Percentiles rank a stretch among this genome's conserved stretches.
Conservation (phyloP, 805 yeast species). For the Saturnispora halmiae region DNA sequence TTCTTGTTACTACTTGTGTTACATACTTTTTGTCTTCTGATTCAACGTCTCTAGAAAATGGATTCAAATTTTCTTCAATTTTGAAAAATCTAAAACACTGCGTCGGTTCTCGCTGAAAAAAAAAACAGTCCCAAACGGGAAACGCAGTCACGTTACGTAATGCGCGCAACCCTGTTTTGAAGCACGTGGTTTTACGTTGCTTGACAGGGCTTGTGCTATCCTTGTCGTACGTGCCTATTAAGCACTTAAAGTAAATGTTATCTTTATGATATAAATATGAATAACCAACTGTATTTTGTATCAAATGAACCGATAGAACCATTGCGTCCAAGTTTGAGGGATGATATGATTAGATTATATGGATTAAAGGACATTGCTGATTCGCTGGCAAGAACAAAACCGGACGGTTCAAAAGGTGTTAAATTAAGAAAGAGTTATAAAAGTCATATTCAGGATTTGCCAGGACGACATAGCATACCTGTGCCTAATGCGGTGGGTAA, state of each 20-base stretch:
- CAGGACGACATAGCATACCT: conserved; percentile 71
- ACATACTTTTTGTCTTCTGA: conserved; percentile 2
- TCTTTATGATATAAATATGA: too few relatives aligned
- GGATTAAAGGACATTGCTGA: conserved; percentile 58
- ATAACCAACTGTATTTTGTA: conserved; percentile 21
- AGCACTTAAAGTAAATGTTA: too few relatives aligned
- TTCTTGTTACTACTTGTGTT: too few relatives aligned
- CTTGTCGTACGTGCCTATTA: too few relatives aligned
- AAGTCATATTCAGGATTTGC: conserved; percentile 78
- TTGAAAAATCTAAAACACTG: conserved; percentile 5
- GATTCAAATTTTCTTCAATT: background rate
- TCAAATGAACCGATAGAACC: conserved; percentile 30
- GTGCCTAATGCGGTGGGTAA: conserved; percentile 17
- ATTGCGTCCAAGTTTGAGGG: conserved; percentile 59
- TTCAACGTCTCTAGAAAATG: background rate
- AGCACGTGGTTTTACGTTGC: conserved; percentile 1
- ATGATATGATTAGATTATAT: conserved; percentile 62
- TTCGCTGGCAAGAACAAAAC: conserved; percentile 78
- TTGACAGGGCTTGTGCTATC: background rate
- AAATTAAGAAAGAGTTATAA: conserved; percentile 92
- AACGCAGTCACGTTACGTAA: conserved; percentile 6
- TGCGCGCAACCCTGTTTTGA: background rate
- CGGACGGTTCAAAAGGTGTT: conserved; percentile 85
- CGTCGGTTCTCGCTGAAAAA: background rate
- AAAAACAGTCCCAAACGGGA: background rate